Evolutionary conservation across 768 basidiomycete genomes (phyloP).

Genomic region (Xerocomellus dryophilus): DNA sequence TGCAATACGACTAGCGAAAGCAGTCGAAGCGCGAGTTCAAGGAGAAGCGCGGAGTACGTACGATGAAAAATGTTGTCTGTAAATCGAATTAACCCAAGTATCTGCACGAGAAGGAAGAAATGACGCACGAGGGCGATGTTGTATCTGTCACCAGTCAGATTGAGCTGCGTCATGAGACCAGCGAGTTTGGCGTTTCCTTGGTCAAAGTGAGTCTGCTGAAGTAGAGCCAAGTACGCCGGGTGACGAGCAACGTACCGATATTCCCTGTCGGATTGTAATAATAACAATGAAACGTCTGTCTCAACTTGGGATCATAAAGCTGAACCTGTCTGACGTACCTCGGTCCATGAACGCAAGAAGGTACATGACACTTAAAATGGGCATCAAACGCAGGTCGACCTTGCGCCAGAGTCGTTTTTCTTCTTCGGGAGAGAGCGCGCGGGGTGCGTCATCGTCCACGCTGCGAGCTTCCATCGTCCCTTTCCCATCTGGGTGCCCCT

Average conservation of each 20-base stretch:
- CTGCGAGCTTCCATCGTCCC: background rate
- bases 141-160: conserved; percentile 57
- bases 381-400: conserved; percentile 56
- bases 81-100: background rate
- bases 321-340: conserved; percentile 34
- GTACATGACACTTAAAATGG: conserved; percentile 58
- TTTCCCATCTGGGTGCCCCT: background rate
- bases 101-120: background rate
- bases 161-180: conserved; percentile 54
- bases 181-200: conserved; percentile 63
- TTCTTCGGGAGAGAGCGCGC: conserved; percentile 31
- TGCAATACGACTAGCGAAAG: conserved; percentile 25
- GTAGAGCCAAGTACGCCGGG: background rate
- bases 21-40: background rate
- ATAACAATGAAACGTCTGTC: background rate
- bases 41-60: conserved; percentile 30
- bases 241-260: conserved; percentile 41
- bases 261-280: conserved; percentile 40
- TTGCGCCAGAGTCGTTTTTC: conserved; percentile 57
- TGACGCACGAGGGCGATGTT: conserved; percentile 59
- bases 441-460: background rate
- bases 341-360: conserved; percentile 63
- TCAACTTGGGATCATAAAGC: background rate
- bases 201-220: background rate
- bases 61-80: conserved; percentile 71